Evolutionary conservation across 495 filamentous ascomycete genomes (phyloP).

Genomic region (Penicillium simplicissimum): DNA sequence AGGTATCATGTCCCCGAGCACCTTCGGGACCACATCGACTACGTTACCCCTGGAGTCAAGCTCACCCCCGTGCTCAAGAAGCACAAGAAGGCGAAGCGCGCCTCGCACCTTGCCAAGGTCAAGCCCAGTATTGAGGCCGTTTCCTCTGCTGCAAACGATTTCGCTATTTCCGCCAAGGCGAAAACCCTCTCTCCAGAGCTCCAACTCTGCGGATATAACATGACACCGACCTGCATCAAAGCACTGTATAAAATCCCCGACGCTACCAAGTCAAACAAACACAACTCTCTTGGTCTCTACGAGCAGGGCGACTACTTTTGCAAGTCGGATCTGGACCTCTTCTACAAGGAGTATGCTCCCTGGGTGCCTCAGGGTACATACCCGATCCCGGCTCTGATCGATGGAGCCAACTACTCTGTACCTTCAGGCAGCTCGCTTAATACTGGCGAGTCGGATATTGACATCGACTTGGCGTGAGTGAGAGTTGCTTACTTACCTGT

Average conservation of each 20-base stretch:
- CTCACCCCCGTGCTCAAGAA: constrained; percentile 33
- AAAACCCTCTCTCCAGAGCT: constrained; percentile 19
- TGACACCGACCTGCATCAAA: constrained; percentile 56
- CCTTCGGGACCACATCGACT: constrained; percentile 56
- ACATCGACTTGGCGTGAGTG: constrained; percentile 46
- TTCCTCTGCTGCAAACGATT: not conserved
- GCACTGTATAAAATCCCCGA: constrained; percentile 54
- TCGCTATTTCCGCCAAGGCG: constrained; percentile 20
- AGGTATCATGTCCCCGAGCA: constrained; percentile 56
- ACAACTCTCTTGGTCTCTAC: constrained; percentile 56
- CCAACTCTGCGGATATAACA: constrained; percentile 43
- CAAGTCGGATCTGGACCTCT: constrained; percentile 58
- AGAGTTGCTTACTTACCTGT: too few species aligned
- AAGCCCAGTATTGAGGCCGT: constrained; percentile 11
- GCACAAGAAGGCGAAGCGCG: constrained; percentile 22
- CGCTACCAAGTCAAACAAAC: constrained; percentile 32
- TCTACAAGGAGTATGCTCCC: constrained; percentile 51
- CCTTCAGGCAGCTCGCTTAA: constrained; percentile 30
- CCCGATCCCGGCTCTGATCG: constrained; percentile 43
- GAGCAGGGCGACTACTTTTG: constrained; percentile 51
- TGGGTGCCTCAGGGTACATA: constrained; percentile 44
- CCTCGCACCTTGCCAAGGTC: constrained; percentile 21
- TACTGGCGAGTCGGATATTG: constrained; percentile 48
- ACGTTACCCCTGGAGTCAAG: constrained; percentile 58
- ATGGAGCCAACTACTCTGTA: constrained; percentile 41